These are phyloP conservation scores for Vanrija sp. DNA, from an alignment of 1,284 basidiomycete genomes.

Conservation along the genomic window DNA sequence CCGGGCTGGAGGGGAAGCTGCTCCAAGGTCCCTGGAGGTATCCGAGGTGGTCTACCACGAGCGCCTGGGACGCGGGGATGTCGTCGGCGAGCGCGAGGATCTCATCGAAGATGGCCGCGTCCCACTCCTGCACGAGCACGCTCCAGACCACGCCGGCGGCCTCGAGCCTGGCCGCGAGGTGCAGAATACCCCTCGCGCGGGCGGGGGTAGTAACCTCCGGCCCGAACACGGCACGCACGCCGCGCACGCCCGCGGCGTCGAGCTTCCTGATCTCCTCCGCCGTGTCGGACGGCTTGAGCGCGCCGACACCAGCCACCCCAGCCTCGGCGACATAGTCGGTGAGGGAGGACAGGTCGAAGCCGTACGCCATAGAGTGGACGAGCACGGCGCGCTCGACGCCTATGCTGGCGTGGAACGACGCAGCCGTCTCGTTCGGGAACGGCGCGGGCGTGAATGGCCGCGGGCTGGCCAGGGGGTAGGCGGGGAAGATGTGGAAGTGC, in stretches of 20 bases:
- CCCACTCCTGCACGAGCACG: slow-evolving; percentile 6
- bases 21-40: slow-evolving; percentile 10
- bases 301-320: neutral
- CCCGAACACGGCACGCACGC: neutral
- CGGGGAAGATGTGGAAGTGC: slow-evolving; percentile 15
- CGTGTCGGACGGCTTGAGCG: neutral
- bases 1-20: neutral
- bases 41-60: slow-evolving; percentile 12
- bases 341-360: neutral
- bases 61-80: neutral
- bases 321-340: neutral
- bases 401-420: neutral
- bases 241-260: slow-evolving; percentile 2
- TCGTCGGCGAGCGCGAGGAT: neutral
- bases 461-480: neutral
- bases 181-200: neutral
- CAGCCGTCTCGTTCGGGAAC: neutral
- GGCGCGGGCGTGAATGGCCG: slow-evolving; percentile 1
- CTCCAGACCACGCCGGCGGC: slow-evolving; percentile 6
- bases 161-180: neutral
- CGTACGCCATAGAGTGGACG: slow-evolving; percentile 5
- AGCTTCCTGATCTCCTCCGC: neutral
- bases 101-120: neutral
- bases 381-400: slow-evolving; percentile 5
- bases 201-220: too few relatives aligned